phyloP scores from a whole-genome alignment of 805 yeast species.

The Wickerhamomyces ciferrii region DNA sequence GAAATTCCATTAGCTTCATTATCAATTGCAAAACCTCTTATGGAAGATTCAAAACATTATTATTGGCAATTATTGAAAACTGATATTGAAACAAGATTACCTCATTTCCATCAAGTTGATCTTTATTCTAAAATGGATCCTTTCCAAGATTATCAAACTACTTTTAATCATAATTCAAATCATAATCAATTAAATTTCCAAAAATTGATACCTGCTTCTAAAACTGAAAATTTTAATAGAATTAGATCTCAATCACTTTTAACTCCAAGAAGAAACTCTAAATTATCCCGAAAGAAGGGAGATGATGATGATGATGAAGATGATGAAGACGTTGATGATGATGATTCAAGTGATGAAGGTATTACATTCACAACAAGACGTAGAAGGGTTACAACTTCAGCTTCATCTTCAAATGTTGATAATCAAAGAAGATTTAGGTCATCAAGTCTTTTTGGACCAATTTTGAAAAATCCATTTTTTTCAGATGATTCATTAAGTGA shows the following conservation, averaged over 20 bases:
- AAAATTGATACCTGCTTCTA: slow-evolving; percentile 9
- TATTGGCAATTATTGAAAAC: slow-evolving; percentile 20
- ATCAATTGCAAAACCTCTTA: slow-evolving; percentile 17
- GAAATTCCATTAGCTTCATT: slow-evolving; percentile 34
- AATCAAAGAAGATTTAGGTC: slow-evolving; percentile 21
- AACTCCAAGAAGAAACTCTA: slow-evolving; percentile 5
- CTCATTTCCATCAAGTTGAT: slow-evolving; percentile 11
- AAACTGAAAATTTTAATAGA: slow-evolving; percentile 9
- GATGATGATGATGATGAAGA: slow-evolving; percentile 8
- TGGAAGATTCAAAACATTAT: slow-evolving; percentile 3
- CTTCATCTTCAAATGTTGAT: neutral
- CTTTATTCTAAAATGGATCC: slow-evolving; percentile 15
- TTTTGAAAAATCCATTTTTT: slow-evolving; percentile 16
- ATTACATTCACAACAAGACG: slow-evolving; percentile 19
- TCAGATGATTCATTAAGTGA: slow-evolving; percentile 3
- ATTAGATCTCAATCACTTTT: slow-evolving; percentile 19
- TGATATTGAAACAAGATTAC: slow-evolving; percentile 16
- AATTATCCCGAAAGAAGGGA: neutral
- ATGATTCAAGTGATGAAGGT: slow-evolving; percentile 20
- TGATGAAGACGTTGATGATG: slow-evolving; percentile 8
- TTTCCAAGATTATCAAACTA: slow-evolving; percentile 19
- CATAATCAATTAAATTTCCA: slow-evolving; percentile 16
- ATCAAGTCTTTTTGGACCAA: slow-evolving; percentile 20
- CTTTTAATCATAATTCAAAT: slow-evolving; percentile 8
- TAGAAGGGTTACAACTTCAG: slow-evolving; percentile 1